These are phyloP conservation scores for Mortierella antarctica DNA, from an alignment of 192 early-diverging fungal genomes.

Conservation along the genomic window DNA sequence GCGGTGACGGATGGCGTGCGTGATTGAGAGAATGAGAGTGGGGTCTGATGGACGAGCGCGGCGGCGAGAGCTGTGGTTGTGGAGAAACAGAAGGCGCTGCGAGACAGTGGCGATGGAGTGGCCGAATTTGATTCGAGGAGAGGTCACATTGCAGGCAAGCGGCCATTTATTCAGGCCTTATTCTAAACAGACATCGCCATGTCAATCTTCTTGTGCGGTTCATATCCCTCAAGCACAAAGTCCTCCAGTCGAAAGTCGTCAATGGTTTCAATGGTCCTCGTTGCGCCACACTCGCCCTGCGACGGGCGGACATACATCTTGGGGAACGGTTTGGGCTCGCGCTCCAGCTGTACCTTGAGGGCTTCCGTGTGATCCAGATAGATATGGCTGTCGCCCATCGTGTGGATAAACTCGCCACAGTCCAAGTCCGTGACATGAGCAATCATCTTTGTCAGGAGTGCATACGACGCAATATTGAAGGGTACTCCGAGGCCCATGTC, in stretches of 20 bases:
- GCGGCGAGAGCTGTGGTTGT: too few relatives aligned
- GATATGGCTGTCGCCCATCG: constrained; percentile 96
- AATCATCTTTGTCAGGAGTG: constrained; percentile 89
- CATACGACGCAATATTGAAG: constrained; percentile 98
- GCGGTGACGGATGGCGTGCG: too few relatives aligned
- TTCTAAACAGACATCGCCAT: constrained; percentile 96
- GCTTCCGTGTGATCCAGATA: constrained; percentile 93
- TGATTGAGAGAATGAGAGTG: too few relatives aligned
- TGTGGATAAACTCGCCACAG: constrained; percentile 90
- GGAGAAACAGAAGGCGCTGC: too few relatives aligned
- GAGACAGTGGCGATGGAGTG: too few relatives aligned
- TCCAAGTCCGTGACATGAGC: constrained; percentile 86
- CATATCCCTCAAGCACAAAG: constrained; percentile 84
- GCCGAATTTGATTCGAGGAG: neutral
- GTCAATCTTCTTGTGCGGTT: constrained; percentile 85
- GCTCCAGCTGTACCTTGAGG: constrained; percentile 78
- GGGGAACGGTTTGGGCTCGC: constrained; percentile 87
- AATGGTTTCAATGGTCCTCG: constrained; percentile 62
- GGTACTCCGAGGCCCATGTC: constrained; percentile 98
- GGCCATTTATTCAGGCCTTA: neutral
- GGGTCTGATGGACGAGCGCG: too few relatives aligned
- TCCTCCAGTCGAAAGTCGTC: constrained; percentile 85
- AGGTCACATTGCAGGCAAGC: neutral
- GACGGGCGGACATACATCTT: constrained; percentile 67
- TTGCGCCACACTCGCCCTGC: neutral